Conservation (phyloP, 1,139 yeast species). For the Suhomyces chickasaworum region DNA sequence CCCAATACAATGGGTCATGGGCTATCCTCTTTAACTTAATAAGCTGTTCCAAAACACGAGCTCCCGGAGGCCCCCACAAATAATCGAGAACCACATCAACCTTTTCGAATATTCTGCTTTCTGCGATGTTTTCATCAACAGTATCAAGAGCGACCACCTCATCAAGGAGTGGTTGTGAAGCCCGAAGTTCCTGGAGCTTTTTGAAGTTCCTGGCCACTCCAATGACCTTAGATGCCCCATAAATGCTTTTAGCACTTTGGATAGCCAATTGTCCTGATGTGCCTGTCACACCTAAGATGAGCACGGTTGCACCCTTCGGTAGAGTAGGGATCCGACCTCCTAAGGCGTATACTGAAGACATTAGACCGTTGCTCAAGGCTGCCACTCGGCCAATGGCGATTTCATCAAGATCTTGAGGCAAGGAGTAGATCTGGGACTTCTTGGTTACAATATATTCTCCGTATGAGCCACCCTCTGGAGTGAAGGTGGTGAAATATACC, state of each 20-base stretch:
- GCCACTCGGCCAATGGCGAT: conserved; percentile 17
- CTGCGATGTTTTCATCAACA: conserved; percentile 6
- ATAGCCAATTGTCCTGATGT: conserved; percentile 22
- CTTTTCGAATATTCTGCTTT: conserved; percentile 6
- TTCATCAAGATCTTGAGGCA: conserved; percentile 12
- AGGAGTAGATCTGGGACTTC: conserved; percentile 13
- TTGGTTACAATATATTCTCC: conserved; percentile 15
- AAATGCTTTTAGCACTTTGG: conserved; percentile 18
- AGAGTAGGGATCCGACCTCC: conserved; percentile 14
- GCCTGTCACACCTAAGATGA: conserved; percentile 23
- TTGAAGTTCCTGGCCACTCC: conserved; percentile 17
- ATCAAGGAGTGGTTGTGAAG: conserved; percentile 15
- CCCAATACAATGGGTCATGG: conserved; percentile 20
- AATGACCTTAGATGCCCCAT: conserved; percentile 20
- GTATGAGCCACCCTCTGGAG: conserved; percentile 15
- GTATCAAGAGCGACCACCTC: conserved; percentile 12
- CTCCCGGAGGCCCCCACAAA: conserved; percentile 18
- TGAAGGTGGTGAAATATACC: conserved; percentile 17
- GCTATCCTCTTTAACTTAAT: conserved; percentile 9
- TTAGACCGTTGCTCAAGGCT: conserved; percentile 17
- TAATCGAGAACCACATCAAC: conserved; percentile 20
- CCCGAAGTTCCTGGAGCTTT: conserved; percentile 13
- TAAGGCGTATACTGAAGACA: conserved; percentile 17
- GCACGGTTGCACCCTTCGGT: conserved; percentile 15
- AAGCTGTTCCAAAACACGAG: conserved; percentile 8